These are phyloP conservation scores for Jamesozyma jinghongensis DNA, from an alignment of 805 yeast species.

Conservation along the genomic window DNA sequence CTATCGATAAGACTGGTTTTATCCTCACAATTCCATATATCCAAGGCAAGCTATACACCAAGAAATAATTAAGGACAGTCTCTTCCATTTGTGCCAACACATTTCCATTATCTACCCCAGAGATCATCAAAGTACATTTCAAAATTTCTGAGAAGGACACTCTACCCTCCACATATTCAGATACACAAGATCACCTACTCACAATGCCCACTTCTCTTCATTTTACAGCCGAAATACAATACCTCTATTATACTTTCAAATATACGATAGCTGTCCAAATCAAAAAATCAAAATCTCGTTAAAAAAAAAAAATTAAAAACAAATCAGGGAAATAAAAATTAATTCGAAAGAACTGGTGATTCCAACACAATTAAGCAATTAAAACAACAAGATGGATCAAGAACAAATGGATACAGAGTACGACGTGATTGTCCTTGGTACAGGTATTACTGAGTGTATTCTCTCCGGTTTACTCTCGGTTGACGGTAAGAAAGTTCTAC, in stretches of 20 bases:
- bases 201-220: no score
- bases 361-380: neutral
- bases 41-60: no score
- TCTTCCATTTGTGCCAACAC: no score
- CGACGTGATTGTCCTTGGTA: constrained; percentile 92
- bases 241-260: neutral
- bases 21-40: no score
- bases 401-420: constrained; percentile 81
- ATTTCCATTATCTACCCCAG: neutral
- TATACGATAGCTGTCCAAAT: neutral
- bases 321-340: neutral
- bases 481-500: constrained; percentile 96
- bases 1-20: neutral
- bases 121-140: neutral
- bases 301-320: neutral
- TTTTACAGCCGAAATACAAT: no score
- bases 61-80: no score
- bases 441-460: constrained; percentile 94
- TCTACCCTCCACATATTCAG: no score
- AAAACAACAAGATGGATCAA: constrained; percentile 11
- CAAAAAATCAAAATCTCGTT: neutral
- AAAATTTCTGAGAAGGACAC: no score
- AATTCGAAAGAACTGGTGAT: neutral
- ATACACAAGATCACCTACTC: no score
- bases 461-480: constrained; percentile 88